Percentiles rank a stretch among this genome's conserved stretches.
Conservation (phyloP, 352 stramenopile genomes). For the Globisporangium acanthophoron region DNA sequence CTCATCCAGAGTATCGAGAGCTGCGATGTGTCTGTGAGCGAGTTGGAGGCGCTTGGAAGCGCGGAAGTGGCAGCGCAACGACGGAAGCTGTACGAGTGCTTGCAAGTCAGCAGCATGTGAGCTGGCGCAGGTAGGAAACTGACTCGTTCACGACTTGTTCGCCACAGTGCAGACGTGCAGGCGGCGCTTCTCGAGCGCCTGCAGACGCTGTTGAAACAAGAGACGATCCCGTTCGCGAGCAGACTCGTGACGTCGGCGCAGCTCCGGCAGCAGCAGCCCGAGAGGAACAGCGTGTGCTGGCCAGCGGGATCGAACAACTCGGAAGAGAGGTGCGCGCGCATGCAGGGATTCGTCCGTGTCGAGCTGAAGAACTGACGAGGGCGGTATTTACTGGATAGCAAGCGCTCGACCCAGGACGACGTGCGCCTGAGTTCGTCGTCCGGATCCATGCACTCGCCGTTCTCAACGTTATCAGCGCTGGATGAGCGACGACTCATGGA, state of each 20-base stretch:
- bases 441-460: constrained; percentile 13
- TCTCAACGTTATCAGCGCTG: constrained; percentile 1
- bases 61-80: constrained; percentile 8
- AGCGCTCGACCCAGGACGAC: constrained; percentile 14
- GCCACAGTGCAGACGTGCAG: constrained; percentile 7
- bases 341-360: background rate
- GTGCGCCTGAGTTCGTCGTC: constrained; percentile 17
- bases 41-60: constrained; percentile 12
- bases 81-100: background rate
- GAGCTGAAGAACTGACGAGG: background rate
- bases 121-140: background rate
- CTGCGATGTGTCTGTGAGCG: background rate
- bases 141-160: background rate
- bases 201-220: constrained; percentile 3
- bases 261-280: constrained; percentile 1
- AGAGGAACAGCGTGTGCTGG: constrained; percentile 18
- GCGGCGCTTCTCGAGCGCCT: constrained; percentile 12
- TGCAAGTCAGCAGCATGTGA: background rate
- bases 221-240: constrained; percentile 6
- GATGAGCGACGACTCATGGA: constrained; percentile 8
- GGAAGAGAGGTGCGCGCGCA: background rate
- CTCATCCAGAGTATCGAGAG: constrained; percentile 10
- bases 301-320: constrained; percentile 16
- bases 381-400: background rate
- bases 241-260: background rate